Percentiles rank a stretch among this genome's conserved stretches.
These are phyloP conservation scores for Xerocomellus dryophilus DNA, from an alignment of 768 basidiomycete genomes.

Conservation along the genomic window DNA sequence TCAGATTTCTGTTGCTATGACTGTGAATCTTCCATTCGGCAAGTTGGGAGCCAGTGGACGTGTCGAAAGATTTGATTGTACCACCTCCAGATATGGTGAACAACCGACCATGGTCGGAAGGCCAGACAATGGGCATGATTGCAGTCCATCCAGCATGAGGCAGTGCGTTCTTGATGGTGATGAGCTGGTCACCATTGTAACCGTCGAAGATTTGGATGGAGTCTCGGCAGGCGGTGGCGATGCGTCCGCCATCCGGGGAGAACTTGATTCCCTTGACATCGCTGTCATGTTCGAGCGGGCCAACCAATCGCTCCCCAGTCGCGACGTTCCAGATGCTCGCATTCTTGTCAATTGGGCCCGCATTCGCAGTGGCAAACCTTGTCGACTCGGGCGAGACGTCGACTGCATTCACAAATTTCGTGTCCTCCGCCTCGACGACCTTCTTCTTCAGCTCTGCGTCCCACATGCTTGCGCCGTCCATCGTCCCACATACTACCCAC, in stretches of 20 bases:
- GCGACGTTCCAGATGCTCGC: not conserved
- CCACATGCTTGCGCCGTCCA: too few species aligned
- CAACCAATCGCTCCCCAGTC: not conserved
- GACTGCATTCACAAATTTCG: too few species aligned
- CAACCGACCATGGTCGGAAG: not conserved
- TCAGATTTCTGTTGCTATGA: too few species aligned
- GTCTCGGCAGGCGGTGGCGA: too few species aligned
- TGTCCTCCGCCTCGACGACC: too few species aligned
- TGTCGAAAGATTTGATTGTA: not conserved
- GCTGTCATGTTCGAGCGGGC: not conserved
- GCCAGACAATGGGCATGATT: not conserved
- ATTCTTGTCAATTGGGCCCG: too few species aligned
- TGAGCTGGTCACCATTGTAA: not conserved
- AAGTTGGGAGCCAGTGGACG: not conserved
- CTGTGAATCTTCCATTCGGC: not conserved
- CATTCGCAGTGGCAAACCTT: not conserved
- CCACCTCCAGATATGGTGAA: not conserved
- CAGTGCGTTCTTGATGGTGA: not conserved
- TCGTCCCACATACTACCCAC: too few species aligned
- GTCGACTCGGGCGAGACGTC: too few species aligned
- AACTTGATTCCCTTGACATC: too few species aligned
- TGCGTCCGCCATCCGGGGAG: too few species aligned
- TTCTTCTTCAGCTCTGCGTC: too few species aligned
- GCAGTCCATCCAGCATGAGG: accelerated
- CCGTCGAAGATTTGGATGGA: not conserved